phyloP scores from a whole-genome alignment of 2,329 filamentous ascomycete species.

The Shiraia bambusicola region DNA sequence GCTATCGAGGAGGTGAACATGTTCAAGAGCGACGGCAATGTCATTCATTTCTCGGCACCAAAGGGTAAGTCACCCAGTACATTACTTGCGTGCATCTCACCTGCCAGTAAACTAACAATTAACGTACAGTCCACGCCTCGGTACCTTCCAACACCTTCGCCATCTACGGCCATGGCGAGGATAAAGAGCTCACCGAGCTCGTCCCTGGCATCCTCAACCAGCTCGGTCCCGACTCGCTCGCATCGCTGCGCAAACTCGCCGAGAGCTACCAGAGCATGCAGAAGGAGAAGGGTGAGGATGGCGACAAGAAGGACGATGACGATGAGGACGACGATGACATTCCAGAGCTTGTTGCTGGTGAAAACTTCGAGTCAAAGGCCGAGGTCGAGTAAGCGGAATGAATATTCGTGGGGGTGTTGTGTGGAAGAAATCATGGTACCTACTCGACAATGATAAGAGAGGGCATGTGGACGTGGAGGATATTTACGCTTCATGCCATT shows the following conservation, averaged over 20 bases:
- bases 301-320: conserved; percentile 67
- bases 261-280: conserved; percentile 99
- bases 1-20: conserved; percentile 99
- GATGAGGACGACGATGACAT: conserved; percentile 78
- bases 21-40: conserved; percentile 99
- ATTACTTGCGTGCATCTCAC: neutral
- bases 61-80: conserved; percentile 68
- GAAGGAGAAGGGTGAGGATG: conserved; percentile 80
- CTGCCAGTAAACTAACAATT: conserved; percentile 9
- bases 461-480: conserved; percentile 27
- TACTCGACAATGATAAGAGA: conserved; percentile 23
- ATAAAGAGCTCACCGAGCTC: conserved; percentile 99
- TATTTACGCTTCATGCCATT: conserved; percentile 16
- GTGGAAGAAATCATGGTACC: conserved; percentile 12
- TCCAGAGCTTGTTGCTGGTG: conserved; percentile 91
- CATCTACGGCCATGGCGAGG: conserved; percentile 97
- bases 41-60: conserved; percentile 97
- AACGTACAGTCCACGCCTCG: conserved; percentile 79
- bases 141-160: conserved; percentile 99
- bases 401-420: conserved; percentile 15
- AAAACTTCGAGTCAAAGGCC: conserved; percentile 90
- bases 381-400: conserved; percentile 72
- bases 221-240: conserved; percentile 95
- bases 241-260: conserved; percentile 94
- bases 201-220: conserved; percentile 99